Base-by-base conservation (phyloP, 2,329 filamentous ascomycete species). In the Pseudonectria buxi region DNA sequence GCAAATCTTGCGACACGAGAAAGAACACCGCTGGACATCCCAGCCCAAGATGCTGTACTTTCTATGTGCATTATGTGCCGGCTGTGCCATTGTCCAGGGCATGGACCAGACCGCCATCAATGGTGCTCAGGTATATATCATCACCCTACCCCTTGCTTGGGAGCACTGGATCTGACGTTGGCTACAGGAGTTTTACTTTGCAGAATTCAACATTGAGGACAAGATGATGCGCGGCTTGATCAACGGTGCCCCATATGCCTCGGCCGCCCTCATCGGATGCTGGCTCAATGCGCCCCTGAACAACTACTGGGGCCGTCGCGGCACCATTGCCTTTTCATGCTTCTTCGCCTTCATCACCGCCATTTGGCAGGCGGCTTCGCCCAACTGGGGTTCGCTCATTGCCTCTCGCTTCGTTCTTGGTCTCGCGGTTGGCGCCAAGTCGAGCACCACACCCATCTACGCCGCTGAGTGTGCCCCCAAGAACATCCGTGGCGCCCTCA, bases 391-490 rank as follows among this genome's bases (percentile, higher is more conserved):
- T 61, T 39, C 75, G 67, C 68, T 84, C 40, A 71, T 86, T 39
- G 62, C 76, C 32, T 76, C 75, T 30, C 73, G 82, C 14, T 77
- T 85, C 45, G 64, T 77, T 11, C 69, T 86, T 38, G 83, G 83
- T 1, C 71, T 86, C 28, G 81, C 76, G 2, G 80, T 84, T 44
- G 81, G 80, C 6, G 69, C 76, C 24, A 83, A 83, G 53, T 73
- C 74, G 10, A 71, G 69, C 5, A 76, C 69, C 1, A 74, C 80
- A 0, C 83, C 84, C 0, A 76, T 88, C 30, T 88, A 85, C 49
- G 77, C 81, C 1, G 82, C 83, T 2, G 83, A 87, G 55, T 82
- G 75, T 30, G 72, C 78, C 0, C 82, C 82, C 0, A 76, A 81
- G 3, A 53, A 65, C 5, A 78, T 86, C 34, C 74, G 82, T 45